These are phyloP conservation scores for Sequoiadendron giganteum DNA, from an alignment of 75 land plant genomes.

Conservation along the genomic window DNA sequence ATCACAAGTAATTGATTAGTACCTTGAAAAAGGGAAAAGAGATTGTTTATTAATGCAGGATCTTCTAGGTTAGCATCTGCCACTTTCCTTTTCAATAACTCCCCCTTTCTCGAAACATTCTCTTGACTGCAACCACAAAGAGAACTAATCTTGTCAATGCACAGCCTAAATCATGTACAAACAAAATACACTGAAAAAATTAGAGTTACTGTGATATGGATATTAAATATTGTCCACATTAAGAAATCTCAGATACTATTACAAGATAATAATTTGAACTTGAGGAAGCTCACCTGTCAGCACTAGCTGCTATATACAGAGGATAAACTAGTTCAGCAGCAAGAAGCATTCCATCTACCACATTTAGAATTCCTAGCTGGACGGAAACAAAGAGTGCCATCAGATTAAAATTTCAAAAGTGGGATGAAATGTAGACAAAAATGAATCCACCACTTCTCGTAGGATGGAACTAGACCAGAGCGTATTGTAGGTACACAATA, in stretches of 20 bases:
- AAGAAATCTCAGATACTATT: neutral
- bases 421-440: neutral
- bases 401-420: neutral
- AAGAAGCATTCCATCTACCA: conserved; percentile 66
- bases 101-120: conserved; percentile 77
- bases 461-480: neutral
- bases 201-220: neutral
- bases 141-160: neutral
- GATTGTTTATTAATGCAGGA: conserved; percentile 42
- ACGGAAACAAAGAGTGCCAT: neutral
- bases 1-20: neutral
- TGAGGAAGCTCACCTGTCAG: conserved; percentile 53
- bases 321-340: conserved; percentile 74
- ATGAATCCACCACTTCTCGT: neutral
- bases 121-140: conserved; percentile 62
- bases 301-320: conserved; percentile 63
- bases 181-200: neutral
- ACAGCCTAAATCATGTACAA: neutral
- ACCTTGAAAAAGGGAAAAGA: conserved; percentile 90
- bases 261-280: neutral
- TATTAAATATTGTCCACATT: neutral
- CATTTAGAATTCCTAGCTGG: conserved; percentile 84
- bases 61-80: conserved; percentile 73
- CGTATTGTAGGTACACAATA: neutral
- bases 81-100: conserved; percentile 72